Base-by-base conservation (phyloP, 345 rosid genomes). In the Eucalyptus globulus region DNA sequence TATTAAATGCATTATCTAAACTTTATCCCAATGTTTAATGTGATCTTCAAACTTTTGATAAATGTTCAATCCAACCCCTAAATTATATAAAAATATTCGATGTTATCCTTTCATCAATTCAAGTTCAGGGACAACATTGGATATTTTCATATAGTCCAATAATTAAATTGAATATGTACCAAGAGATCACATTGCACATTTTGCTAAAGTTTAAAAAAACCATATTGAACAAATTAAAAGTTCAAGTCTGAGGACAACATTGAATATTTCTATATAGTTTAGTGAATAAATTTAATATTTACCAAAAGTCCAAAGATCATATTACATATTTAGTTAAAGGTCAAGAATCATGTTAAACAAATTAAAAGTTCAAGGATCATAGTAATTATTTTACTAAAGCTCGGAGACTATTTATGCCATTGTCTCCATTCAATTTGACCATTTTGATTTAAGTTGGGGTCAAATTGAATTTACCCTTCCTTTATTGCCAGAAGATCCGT, bases 91-190 rank as follows among this genome's bases (percentile, higher is more conserved):
- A 56, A 56, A 24, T 9, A 56, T 56, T 0, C 2, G 3, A 56
- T 56, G 6, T 24, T 24, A 56, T 56, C 14, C 0, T 56, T 56
- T 13, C 29, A 1, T 56, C 1, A 2, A 56, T 24, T 56, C 29
- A 24, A 56, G 29, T 56, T 56, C 0, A 24, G 13, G 3, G 62
- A 56, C 1, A 10, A 56, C 5, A 56, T 22, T 56, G 0, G 10
- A 56, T 56, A 56, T 56, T 56, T 56, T 56, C 29, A 56, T 56
- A 56, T 22, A 4, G 1, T 56, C 21, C 3, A 56, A 24, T 22
- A 1, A 56, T 1, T 56, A 56, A 56, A 56, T 56, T 56, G 29
- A 56, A 56, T 24, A 56, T 56, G 27, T 56, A 56, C 3, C 2
- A 10, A 56, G 29, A 56, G 62, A 56, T 56, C 62, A 19, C 29